Base-by-base conservation (phyloP, 1,139 yeast genomes). In the Schwanniomyces etchellsii region DNA sequence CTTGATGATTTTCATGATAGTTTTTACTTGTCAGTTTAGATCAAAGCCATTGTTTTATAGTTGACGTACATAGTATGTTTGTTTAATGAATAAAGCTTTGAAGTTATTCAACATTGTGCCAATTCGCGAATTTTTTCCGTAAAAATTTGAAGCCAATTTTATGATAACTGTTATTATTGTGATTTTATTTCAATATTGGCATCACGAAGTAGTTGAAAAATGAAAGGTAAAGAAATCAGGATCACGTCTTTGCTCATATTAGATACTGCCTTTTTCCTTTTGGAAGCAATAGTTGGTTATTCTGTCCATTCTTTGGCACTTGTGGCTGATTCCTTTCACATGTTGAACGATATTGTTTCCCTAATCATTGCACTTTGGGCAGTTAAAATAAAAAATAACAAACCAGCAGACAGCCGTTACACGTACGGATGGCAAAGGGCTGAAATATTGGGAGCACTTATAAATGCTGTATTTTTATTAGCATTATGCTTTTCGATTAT, bases 361-460 rank as follows among this genome's bases (percentile, higher is more conserved):
- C 65, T 91, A 28, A 45, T 89, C 15, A 91, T 91, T 33, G 98
- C 98, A 0, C 65, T 89, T 23, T 91, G 97, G 97, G 98, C 98
- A 0, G 97, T 91, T 16, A 74, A 75, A 40, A 95, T 88, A 15
- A 88, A 96, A 36, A 82, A 82, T 48, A 78, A 75, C 30, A 74
- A 80, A 48, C 79, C 82, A 14, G 94, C 95, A 2, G 94, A 86
- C 54, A 83, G 91, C 4, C 77, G 77, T 38, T 89, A 84, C 57
- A 89, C 96, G 4, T 89, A 89, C 48, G 97, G 96, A 9, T 85
- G 96, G 95, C 94, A 85, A 59, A 71, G 96, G 49, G 97, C 96
- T 5, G 97, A 85, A 60, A 89, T 88, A 40, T 70, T 86, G 45
- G 96, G 96, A 37, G 98, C 98, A 4, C 68, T 91, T 38, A 74